Conservation (phyloP, 2,329 filamentous ascomycete species). For the Neonectria coccinea region DNA sequence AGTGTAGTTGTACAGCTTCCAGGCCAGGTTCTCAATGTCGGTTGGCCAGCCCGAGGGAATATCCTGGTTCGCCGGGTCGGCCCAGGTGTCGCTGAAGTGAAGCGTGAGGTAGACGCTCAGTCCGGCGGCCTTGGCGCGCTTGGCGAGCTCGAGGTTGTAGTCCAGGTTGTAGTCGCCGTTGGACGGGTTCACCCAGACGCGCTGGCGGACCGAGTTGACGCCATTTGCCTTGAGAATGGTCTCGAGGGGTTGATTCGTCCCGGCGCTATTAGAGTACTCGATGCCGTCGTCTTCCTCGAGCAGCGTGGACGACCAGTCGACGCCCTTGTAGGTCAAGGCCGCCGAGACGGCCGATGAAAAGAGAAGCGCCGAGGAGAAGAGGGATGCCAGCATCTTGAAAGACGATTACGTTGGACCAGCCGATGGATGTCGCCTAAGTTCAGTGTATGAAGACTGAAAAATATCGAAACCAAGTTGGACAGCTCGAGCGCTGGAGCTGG, state of each 20-base stretch:
- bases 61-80: slow-evolving; percentile 72
- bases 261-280: slow-evolving; percentile 67
- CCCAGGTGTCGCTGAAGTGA: slow-evolving; percentile 78
- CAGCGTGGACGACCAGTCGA: slow-evolving; percentile 76
- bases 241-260: slow-evolving; percentile 68
- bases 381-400: slow-evolving; percentile 32
- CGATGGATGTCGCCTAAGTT: background rate
- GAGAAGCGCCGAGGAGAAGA: slow-evolving; percentile 25
- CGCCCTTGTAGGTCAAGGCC: slow-evolving; percentile 72
- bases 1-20: slow-evolving; percentile 77
- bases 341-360: slow-evolving; percentile 48
- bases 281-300: slow-evolving; percentile 72
- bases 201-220: slow-evolving; percentile 77
- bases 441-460: background rate
- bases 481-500: background rate
- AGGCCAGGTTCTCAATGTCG: slow-evolving; percentile 67
- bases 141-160: slow-evolving; percentile 77
- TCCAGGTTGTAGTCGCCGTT: slow-evolving; percentile 75
- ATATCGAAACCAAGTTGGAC: background rate
- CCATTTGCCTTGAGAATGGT: slow-evolving; percentile 70
- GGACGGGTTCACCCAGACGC: slow-evolving; percentile 77
- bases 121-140: slow-evolving; percentile 71
- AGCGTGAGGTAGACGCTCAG: slow-evolving; percentile 72
- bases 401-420: background rate
- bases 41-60: slow-evolving; percentile 74